These are phyloP conservation scores for Penicillium hordei DNA, from an alignment of 2,329 filamentous ascomycete species.

Conservation along the genomic window DNA sequence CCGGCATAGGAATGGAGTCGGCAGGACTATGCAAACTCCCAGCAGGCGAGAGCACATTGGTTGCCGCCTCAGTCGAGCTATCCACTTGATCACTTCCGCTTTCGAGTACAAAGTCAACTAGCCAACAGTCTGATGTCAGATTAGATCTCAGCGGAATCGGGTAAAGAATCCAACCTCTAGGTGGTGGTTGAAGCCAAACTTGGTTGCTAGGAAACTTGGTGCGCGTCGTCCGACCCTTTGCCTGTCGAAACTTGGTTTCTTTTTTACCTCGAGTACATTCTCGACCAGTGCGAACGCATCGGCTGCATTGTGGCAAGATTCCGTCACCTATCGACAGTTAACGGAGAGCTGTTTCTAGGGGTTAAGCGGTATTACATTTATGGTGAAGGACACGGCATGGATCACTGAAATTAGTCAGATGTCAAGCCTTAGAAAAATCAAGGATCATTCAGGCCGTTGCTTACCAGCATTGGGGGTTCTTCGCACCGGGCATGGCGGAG, in stretches of 20 bases:
- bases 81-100: constrained; percentile 19
- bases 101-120: constrained; percentile 26
- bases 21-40: neutral
- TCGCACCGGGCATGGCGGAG: constrained; percentile 11
- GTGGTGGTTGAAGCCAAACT: constrained; percentile 24
- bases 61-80: neutral
- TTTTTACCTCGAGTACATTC: constrained; percentile 14
- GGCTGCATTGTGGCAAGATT: constrained; percentile 19
- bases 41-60: neutral
- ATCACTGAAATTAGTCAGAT: constrained; percentile 11
- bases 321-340: constrained; percentile 18
- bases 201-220: constrained; percentile 24
- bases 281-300: constrained; percentile 20
- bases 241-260: constrained; percentile 17
- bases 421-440: neutral
- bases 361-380: constrained; percentile 15
- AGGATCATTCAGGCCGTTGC: neutral
- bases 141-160: too few species aligned
- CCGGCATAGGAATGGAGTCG: neutral
- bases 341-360: neutral
- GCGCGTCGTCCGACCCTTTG: constrained; percentile 8
- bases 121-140: constrained; percentile 4
- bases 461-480: constrained; percentile 21
- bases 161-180: constrained; percentile 17
- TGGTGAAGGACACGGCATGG: constrained; percentile 24